Base-by-base conservation (phyloP, 2,329 filamentous ascomycete genomes). In the Taxawa tesnikishii region DNA sequence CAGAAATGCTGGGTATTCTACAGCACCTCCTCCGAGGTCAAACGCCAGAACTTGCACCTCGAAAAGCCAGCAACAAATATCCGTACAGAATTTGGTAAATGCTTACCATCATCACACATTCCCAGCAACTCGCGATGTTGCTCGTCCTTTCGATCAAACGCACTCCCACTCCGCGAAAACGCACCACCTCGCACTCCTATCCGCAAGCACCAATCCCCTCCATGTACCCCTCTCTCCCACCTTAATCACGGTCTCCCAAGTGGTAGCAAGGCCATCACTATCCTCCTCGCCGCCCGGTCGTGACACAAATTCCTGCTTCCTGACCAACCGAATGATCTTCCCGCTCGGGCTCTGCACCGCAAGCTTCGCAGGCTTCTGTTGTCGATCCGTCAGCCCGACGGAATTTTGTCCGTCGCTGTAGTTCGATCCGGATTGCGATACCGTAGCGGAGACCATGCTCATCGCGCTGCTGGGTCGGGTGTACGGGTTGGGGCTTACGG, bases 281-380 rank as follows among this genome's bases (percentile, higher is more conserved):
- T 79, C 78, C 3, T 67, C 65, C 3, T 51, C 54, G 36, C 42
- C 52, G 23, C 57, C 33, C 60, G 60, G 30, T 62, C 67, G 38
- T 65, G 61, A 34, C 62, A 66, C 49, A 67, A 70, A 47, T 76
- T 82, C 62, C 32, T 49, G 44, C 42, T 88, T 88, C 45, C 82
- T 68, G 65, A 84, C 84, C 49, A 92, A 65, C 32, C 90, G 69
- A 37, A 96, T 71, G 44, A 98, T 96, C 62, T 96, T 96, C 39
- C 92, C 90, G 17, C 79, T 82, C 0, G 90, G 90, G 5, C 82
- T 84, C 58, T 98, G 90, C 34, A 98, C 88, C 1, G 90, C 90
- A 33, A 98, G 59, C 57, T 98, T 98, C 4, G 90, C 90, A 3
- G 90, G 88, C 56, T 98, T 98, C 51, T 47, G 68, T 24, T 68